phyloP scores from a whole-genome alignment of 2,329 filamentous ascomycete species.

The Sporothrix mexicana region DNA sequence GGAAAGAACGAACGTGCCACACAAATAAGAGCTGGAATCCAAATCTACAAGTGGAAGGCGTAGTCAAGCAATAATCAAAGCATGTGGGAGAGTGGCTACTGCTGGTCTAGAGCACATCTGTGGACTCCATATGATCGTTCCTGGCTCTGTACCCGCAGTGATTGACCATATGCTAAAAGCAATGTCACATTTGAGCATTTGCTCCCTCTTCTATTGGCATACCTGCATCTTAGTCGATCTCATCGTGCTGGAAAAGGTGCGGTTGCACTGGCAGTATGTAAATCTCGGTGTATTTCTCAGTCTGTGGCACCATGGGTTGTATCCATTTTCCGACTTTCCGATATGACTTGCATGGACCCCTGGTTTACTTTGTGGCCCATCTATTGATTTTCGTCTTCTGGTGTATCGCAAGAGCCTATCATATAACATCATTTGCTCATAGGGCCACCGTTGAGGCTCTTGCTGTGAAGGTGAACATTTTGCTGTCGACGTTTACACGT shows the following conservation, averaged over 20 bases:
- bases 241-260: no score
- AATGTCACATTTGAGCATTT: not conserved
- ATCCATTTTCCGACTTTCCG: not conserved
- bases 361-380: not conserved
- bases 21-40: not conserved
- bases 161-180: constrained; percentile 9
- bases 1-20: not conserved
- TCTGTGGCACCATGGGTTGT: not conserved
- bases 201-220: not conserved
- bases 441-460: not conserved
- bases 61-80: not conserved
- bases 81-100: not conserved
- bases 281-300: constrained; percentile 1
- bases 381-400: not conserved
- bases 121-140: not conserved
- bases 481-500: not conserved
- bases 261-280: no score
- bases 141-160: not conserved
- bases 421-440: no score
- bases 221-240: not conserved
- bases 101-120: not conserved
- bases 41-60: not conserved
- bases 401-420: not conserved
- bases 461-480: not conserved
- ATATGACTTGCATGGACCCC: constrained; percentile 12